Evolutionary conservation across 75 land plant genomes (phyloP), one percentile per base, ranked within the genome.

Genomic region (Sequoiadendron giganteum): DNA sequence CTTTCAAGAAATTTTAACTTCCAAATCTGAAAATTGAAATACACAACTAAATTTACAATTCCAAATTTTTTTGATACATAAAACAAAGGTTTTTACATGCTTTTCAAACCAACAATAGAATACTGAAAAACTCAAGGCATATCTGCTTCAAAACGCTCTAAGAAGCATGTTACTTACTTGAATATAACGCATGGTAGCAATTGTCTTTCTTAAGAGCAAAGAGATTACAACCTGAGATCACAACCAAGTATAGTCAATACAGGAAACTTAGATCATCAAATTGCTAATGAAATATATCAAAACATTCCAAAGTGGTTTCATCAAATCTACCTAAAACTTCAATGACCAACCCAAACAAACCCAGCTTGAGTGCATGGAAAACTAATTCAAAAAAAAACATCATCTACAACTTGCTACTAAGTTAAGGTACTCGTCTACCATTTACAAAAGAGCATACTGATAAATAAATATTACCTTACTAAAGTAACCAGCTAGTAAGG

Each of bases 401-500:
- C n/a, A 43, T 42, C 19, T 82, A 10, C 1, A 28, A 45, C 42
- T 45, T 32, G 40, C 10, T 19, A 16, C 7, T 8, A 45, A 85
- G 25, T 18, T 49, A 19, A 3, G 8, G 58, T 32, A 85, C 88
- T 56, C 28, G 0, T 14, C 90, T 21, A 70, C 28, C 88, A 85
- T 86, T 43, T 36, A n/a, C 47, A 86, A 75, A 13, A 32, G 36
- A 72, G 1, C 1, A 72, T 32, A 72, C 13, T 72, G 16, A 80
- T 48, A 76, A 10, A 61, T 16, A 55, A 85, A 39, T 36, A 43
- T 32, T 91, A 97, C 99, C 99, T 98, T 98, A 86, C 99, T 96
- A 86, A 98, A 98, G 88, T 97, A 97, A 7, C 99, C 99, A 76
- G 99, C 97, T 83, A 98, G 85, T 65, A 95, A 86, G 15, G 94